A percentile compares a stretch with the other conserved stretches of the same genome.
phyloP scores from a whole-genome alignment of 2,329 filamentous ascomycete species.

The Penicillium digitatum region DNA sequence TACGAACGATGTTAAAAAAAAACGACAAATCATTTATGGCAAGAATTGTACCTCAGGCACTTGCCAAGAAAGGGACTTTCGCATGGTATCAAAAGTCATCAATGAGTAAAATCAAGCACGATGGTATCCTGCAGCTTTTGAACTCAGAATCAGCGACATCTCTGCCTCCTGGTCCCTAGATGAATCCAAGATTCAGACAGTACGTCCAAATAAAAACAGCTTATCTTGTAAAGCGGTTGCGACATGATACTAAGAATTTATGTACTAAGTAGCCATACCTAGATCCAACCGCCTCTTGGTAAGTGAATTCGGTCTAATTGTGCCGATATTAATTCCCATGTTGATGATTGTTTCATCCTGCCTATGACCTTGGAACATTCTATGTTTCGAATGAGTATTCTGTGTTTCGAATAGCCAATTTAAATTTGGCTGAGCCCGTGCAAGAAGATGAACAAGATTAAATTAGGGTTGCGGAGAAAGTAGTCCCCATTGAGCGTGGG shows the following conservation, averaged over 20 bases:
- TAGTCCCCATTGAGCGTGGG: not conserved
- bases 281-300: not conserved
- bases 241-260: not conserved
- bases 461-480: not conserved
- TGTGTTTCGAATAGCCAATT: not conserved
- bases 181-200: conserved; percentile 13
- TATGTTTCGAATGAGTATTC: not conserved
- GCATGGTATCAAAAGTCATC: not conserved
- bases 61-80: not conserved
- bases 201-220: not conserved
- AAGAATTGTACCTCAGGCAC: not conserved
- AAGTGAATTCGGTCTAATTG: not conserved
- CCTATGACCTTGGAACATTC: not conserved
- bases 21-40: not conserved
- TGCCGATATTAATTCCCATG: not conserved
- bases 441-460: not conserved
- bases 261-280: not conserved
- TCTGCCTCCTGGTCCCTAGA: conserved; percentile 21
- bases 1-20: not conserved
- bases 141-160: not conserved
- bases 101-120: not conserved
- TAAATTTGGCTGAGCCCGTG: not conserved
- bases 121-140: conserved; percentile 8
- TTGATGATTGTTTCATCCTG: not conserved
- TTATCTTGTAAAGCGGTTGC: not conserved